Evolutionary conservation across 208 protist species (phyloP).

Genomic region (Crithidia sp.): DNA sequence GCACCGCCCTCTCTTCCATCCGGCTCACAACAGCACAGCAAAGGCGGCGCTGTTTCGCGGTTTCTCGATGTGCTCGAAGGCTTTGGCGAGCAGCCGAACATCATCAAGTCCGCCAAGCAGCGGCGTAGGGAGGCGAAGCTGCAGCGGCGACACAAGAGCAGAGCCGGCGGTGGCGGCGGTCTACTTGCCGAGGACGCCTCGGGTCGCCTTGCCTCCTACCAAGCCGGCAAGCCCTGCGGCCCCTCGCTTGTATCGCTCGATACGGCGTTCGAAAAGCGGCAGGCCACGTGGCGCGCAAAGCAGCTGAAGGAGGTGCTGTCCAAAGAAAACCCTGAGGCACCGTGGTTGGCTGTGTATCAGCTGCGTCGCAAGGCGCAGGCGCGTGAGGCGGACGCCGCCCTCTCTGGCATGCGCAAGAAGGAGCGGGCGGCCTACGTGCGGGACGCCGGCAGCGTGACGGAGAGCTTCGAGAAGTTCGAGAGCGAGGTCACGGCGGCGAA

Average conservation of each 20-base stretch:
- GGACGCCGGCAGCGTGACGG: conserved; percentile 70
- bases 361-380: conserved; percentile 43
- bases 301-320: conserved; percentile 59
- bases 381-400: conserved; percentile 45
- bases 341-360: conserved; percentile 65
- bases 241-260: conserved; percentile 50
- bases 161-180: conserved; percentile 1
- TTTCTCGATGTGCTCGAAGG: conserved; percentile 62
- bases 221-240: conserved; percentile 58
- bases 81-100: conserved; percentile 41
- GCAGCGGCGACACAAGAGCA: conserved; percentile 31
- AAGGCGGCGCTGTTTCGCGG: conserved; percentile 36
- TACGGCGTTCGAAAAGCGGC: conserved; percentile 37
- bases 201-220: conserved; percentile 67
- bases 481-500: conserved; percentile 76
- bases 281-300: conserved; percentile 61
- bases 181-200: conserved; percentile 70
- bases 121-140: conserved; percentile 31
- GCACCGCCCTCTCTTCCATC: not conserved
- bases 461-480: conserved; percentile 88
- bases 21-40: not conserved
- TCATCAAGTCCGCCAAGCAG: conserved; percentile 20
- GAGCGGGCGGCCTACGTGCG: conserved; percentile 73
- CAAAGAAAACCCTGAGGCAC: conserved; percentile 54
- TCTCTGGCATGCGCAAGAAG: conserved; percentile 74